Percentiles rank a stretch among this genome's conserved stretches.
Evolutionary conservation across 2,329 filamentous ascomycete species (phyloP).

Genomic region (Colletotrichum karsti): DNA sequence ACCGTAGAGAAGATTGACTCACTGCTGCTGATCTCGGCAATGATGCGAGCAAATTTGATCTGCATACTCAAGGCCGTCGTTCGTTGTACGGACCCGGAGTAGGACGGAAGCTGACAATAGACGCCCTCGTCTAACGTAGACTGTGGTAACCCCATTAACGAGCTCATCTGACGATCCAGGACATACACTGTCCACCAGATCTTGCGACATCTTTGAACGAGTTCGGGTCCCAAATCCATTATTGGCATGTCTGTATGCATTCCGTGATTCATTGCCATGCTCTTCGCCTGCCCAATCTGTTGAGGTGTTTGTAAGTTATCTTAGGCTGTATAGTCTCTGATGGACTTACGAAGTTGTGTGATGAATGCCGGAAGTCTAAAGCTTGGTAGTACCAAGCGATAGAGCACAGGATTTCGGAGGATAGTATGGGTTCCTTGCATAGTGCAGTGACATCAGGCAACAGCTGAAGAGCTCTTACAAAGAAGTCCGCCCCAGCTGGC

Average conservation of each 20-base stretch:
- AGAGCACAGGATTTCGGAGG: slow-evolving; percentile 59
- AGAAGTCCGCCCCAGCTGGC: slow-evolving; percentile 57
- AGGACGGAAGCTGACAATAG: slow-evolving; percentile 46
- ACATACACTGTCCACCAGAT: slow-evolving; percentile 65
- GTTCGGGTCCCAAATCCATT: slow-evolving; percentile 45
- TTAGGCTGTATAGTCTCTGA: too few relatives aligned
- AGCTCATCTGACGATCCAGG: slow-evolving; percentile 62
- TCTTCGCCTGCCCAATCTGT: slow-evolving; percentile 59
- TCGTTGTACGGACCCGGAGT: slow-evolving; percentile 36
- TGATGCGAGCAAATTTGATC: slow-evolving; percentile 38
- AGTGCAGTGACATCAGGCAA: slow-evolving; percentile 51
- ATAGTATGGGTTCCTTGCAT: slow-evolving; percentile 50
- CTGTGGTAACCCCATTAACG: slow-evolving; percentile 60
- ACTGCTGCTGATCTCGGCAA: slow-evolving; percentile 42
- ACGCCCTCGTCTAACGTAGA: slow-evolving; percentile 60
- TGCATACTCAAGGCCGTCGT: slow-evolving; percentile 42
- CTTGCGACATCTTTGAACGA: slow-evolving; percentile 55
- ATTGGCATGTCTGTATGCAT: slow-evolving; percentile 62
- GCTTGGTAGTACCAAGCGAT: slow-evolving; percentile 62
- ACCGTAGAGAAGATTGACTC: not conserved
- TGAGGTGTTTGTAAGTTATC: not conserved
- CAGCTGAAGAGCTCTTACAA: slow-evolving; percentile 52
- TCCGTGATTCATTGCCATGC: slow-evolving; percentile 57
- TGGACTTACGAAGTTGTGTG: slow-evolving; percentile 52
- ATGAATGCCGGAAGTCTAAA: slow-evolving; percentile 54